phyloP scores from a whole-genome alignment of 2,329 filamentous ascomycete genomes.

The Huntiella abstrusa region DNA sequence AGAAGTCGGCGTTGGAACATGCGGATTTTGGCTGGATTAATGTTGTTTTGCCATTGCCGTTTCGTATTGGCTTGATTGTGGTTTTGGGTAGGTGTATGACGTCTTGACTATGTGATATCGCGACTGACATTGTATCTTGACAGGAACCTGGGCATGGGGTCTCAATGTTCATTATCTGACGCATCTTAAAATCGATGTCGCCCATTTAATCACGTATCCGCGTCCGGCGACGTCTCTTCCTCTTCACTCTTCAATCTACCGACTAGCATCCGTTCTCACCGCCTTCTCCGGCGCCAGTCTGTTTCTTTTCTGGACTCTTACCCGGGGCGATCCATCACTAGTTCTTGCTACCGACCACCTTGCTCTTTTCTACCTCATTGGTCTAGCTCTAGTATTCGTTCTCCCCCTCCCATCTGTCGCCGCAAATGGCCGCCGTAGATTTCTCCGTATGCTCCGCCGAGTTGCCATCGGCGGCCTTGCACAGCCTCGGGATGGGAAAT shows the following conservation, averaged over 20 bases:
- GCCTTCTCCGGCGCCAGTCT: conserved; percentile 53
- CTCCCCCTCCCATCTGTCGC: conserved; percentile 52
- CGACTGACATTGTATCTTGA: conserved; percentile 4
- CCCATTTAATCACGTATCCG: conserved; percentile 71
- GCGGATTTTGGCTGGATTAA: conserved; percentile 11
- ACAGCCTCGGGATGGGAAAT: conserved; percentile 73
- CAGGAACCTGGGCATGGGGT: conserved; percentile 91
- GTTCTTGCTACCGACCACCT: conserved; percentile 70
- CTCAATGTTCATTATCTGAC: conserved; percentile 77
- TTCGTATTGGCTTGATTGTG: conserved; percentile 69
- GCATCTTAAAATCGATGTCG: conserved; percentile 67
- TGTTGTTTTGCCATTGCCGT: conserved; percentile 53
- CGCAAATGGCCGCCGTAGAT: conserved; percentile 51
- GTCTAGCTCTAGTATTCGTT: conserved; percentile 52
- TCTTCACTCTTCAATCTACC: conserved; percentile 71
- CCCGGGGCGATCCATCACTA: conserved; percentile 46
- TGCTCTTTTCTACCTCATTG: conserved; percentile 63
- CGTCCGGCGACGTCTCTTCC: conserved; percentile 53
- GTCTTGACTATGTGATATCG: neutral
- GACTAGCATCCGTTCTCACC: conserved; percentile 61
- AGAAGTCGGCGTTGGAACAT: conserved; percentile 8
- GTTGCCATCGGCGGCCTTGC: conserved; percentile 74
- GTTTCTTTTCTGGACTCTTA: conserved; percentile 65
- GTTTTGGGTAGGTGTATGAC: conserved; percentile 49
- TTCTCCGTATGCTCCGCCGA: conserved; percentile 57